These are phyloP conservation scores for Phytopythium cucurbitacearum DNA, from an alignment of 352 stramenopile species.

Conservation along the genomic window DNA sequence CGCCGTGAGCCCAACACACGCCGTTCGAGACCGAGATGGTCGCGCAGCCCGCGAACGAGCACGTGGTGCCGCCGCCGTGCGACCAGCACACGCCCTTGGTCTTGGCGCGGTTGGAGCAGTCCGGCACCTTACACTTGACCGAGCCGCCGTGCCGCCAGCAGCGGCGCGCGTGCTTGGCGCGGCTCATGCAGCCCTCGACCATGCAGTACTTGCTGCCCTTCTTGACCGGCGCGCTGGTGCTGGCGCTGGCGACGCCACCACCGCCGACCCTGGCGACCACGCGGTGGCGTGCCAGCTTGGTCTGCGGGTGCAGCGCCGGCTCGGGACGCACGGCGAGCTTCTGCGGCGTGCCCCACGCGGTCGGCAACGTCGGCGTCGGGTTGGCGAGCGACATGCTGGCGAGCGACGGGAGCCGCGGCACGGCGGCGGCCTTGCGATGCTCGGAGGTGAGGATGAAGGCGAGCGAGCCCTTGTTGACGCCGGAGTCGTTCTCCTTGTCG, in stretches of 20 bases:
- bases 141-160: conserved; percentile 62
- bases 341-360: conserved; percentile 26
- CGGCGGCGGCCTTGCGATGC: conserved; percentile 14
- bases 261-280: too few relatives aligned
- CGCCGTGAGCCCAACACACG: conserved; percentile 43
- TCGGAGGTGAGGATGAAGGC: conserved; percentile 41
- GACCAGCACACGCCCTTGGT: conserved; percentile 62
- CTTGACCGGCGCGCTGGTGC: conserved; percentile 20
- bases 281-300: not conserved
- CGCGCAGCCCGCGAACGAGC: conserved; percentile 32
- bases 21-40: conserved; percentile 57
- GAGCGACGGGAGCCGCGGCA: conserved; percentile 14
- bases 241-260: too few relatives aligned
- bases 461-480: conserved; percentile 45
- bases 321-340: conserved; percentile 26
- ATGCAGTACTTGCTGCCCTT: conserved; percentile 59
- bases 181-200: conserved; percentile 42
- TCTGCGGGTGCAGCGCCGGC: conserved; percentile 1
- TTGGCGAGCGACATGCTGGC: conserved; percentile 25
- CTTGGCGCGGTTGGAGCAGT: conserved; percentile 53
- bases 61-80: conserved; percentile 50
- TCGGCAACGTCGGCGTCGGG: conserved; percentile 15
- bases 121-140: conserved; percentile 50
- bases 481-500: not conserved
- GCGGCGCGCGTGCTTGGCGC: conserved; percentile 42